phyloP scores from a whole-genome alignment of 2,329 filamentous ascomycete genomes.

The Penicillium sp. region DNA sequence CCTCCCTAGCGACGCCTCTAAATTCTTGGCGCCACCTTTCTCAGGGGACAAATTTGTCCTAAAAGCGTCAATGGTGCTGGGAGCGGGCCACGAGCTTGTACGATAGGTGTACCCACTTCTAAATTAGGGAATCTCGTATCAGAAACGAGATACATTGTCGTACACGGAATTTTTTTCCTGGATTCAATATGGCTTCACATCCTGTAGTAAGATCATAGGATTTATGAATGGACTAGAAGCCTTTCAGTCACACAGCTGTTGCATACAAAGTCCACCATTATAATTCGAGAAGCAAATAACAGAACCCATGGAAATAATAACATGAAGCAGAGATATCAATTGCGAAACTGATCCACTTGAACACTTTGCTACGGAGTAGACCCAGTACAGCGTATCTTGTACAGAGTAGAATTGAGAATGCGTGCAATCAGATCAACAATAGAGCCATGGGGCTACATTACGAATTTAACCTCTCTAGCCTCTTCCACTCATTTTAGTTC shows the following conservation, averaged over 20 bases:
- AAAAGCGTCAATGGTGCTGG: background rate
- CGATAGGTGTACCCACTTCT: slow-evolving; percentile 1
- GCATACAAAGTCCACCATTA: no score
- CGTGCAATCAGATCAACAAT: background rate
- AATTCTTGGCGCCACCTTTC: background rate
- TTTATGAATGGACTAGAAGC: no score
- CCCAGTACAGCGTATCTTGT: background rate
- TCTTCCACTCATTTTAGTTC: background rate
- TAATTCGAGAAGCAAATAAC: no score
- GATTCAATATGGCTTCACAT: no score
- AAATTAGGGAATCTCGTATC: background rate
- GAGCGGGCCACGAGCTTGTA: background rate
- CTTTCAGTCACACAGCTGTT: no score
- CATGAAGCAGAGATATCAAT: background rate
- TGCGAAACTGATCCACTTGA: background rate
- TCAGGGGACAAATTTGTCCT: background rate
- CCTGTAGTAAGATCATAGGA: no score
- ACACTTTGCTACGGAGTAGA: background rate
- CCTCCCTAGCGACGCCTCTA: background rate
- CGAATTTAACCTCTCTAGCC: background rate
- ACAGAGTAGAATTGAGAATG: background rate
- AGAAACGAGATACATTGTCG: background rate
- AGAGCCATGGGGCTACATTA: background rate
- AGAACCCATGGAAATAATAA: background rate
- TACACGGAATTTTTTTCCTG: no score